phyloP scores from a whole-genome alignment of 2,329 filamentous ascomycete genomes.

The Teratosphaeria viscida region DNA sequence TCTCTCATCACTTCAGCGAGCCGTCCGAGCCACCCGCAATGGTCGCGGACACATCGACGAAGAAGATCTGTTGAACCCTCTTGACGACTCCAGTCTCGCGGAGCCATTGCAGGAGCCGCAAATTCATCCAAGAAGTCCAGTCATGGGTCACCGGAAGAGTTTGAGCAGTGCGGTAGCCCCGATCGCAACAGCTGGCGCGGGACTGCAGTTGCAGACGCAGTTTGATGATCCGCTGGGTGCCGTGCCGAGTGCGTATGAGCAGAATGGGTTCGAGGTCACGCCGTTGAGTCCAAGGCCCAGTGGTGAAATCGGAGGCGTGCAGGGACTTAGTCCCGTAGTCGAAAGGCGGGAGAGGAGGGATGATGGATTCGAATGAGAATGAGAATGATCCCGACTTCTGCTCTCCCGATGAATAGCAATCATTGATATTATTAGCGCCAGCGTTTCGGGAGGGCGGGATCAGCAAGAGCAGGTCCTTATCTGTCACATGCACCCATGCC shows the following conservation, averaged over 20 bases:
- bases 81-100: conserved; percentile 12
- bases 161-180: conserved; percentile 23
- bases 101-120: conserved; percentile 25
- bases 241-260: conserved; percentile 17
- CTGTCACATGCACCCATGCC: not conserved
- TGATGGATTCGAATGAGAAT: conserved; percentile 23
- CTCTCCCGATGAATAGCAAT: too few relatives aligned
- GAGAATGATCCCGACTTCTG: not conserved
- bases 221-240: conserved; percentile 25
- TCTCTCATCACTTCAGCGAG: conserved; percentile 57
- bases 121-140: conserved; percentile 21
- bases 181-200: conserved; percentile 2
- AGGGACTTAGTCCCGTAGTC: conserved; percentile 7
- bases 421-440: not conserved
- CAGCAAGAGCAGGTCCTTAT: not conserved
- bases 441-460: not conserved
- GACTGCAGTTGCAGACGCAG: conserved; percentile 10
- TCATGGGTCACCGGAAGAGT: conserved; percentile 33
- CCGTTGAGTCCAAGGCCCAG: conserved; percentile 13
- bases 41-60: conserved; percentile 26
- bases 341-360: conserved; percentile 17
- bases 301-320: conserved; percentile 3
- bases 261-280: not conserved
- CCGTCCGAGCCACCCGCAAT: conserved; percentile 38
- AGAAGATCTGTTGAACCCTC: conserved; percentile 26